These are phyloP conservation scores for Pseudogymnoascus verrucosus DNA, from an alignment of 2,329 filamentous ascomycete species.

Conservation along the genomic window DNA sequence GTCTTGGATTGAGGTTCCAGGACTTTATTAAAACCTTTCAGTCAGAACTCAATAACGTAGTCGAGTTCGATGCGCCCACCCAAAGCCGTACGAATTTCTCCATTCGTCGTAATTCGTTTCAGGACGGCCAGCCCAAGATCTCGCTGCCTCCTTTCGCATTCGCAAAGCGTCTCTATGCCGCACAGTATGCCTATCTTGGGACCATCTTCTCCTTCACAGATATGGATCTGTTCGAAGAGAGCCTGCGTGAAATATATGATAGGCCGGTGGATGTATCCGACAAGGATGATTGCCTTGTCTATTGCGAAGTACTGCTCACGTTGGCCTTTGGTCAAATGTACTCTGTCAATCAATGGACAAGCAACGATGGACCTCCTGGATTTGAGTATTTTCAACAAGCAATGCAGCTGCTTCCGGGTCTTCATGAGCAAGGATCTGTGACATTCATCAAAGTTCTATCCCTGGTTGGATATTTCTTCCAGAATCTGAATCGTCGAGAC, in stretches of 20 bases:
- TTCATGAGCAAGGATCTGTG: constrained; percentile 47
- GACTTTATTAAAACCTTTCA: constrained; percentile 20
- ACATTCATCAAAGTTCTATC: constrained; percentile 47
- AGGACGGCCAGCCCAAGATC: background rate
- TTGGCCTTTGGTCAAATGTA: constrained; percentile 50
- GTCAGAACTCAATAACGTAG: background rate
- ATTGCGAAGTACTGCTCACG: constrained; percentile 44
- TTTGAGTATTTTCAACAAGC: constrained; percentile 48
- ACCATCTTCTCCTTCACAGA: constrained; percentile 48
- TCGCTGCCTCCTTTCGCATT: constrained; percentile 41
- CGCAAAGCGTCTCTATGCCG: constrained; percentile 41
- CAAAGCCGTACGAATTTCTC: constrained; percentile 9
- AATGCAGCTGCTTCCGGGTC: constrained; percentile 43
- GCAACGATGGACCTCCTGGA: constrained; percentile 44
- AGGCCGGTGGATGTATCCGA: constrained; percentile 35
- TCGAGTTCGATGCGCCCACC: constrained; percentile 10
- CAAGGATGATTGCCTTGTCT: constrained; percentile 39
- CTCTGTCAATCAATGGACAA: constrained; percentile 48
- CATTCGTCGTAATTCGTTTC: constrained; percentile 4
- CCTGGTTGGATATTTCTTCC: constrained; percentile 48
- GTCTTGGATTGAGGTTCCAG: constrained; percentile 18
- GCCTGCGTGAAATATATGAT: constrained; percentile 37
- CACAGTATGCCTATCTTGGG: constrained; percentile 48
- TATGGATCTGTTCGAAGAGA: constrained; percentile 38
- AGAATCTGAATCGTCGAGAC: constrained; percentile 47